A percentile compares a stretch with the other conserved stretches of the same genome.
Conservation (phyloP, 345 rosid species). For the Salix exigua region DNA sequence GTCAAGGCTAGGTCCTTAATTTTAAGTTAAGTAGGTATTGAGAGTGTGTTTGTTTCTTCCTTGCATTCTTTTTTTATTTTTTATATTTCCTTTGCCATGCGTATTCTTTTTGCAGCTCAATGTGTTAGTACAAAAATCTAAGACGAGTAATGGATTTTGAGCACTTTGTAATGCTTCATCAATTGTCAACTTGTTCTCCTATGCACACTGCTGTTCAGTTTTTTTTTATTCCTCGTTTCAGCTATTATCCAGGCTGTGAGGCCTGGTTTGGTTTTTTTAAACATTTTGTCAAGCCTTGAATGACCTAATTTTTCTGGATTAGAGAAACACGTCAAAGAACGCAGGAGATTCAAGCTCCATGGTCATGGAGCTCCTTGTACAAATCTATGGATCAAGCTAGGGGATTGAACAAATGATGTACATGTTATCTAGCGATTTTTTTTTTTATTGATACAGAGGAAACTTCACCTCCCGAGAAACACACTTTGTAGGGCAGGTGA, state of each 20-base stretch:
- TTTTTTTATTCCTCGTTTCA: not conserved
- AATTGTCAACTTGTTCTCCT: not conserved
- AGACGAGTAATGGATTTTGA: constrained; percentile 39
- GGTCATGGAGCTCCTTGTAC: not conserved
- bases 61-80: constrained; percentile 18
- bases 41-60: constrained; percentile 16
- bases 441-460: no score
- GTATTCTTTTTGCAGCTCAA: constrained; percentile 64
- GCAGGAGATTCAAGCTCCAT: not conserved
- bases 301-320: not conserved
- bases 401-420: not conserved
- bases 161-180: constrained; percentile 8
- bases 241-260: not conserved
- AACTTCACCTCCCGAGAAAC: no score
- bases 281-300: not conserved
- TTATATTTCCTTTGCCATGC: constrained; percentile 18
- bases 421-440: not conserved
- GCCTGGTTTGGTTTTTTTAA: not conserved
- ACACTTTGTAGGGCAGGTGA: no score
- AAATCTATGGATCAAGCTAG: not conserved
- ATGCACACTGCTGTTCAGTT: not conserved
- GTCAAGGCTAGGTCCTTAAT: constrained; percentile 32
- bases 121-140: constrained; percentile 37
- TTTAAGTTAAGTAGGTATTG: constrained; percentile 26
- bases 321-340: not conserved